Conservation (phyloP, 306 rosid species). For the Cicer bijugum region DNA sequence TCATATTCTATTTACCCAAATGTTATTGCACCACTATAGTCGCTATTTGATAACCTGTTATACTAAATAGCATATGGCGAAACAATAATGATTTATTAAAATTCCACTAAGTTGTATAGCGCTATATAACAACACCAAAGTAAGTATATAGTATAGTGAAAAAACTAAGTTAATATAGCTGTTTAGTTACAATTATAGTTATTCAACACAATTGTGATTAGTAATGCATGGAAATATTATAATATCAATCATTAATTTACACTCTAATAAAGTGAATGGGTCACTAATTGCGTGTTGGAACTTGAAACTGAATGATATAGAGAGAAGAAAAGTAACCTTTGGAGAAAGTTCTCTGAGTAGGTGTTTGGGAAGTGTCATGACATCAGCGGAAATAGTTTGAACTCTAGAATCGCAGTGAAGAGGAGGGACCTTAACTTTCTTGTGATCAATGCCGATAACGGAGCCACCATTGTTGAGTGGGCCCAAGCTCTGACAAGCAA, state of each 20-base stretch:
- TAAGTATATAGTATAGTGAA: background rate
- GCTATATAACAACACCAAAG: background rate
- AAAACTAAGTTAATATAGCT: background rate
- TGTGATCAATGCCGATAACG: constrained; percentile 82
- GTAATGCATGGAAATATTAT: background rate
- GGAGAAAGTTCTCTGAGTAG: constrained; percentile 67
- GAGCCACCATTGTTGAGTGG: constrained; percentile 65
- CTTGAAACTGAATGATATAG: too few species aligned
- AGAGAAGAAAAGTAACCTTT: constrained; percentile 42
- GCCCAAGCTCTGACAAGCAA: constrained; percentile 91
- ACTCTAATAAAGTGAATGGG: background rate
- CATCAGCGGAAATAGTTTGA: constrained; percentile 74
- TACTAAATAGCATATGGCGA: too few species aligned
- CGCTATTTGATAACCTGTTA: too few species aligned
- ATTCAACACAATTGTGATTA: background rate
- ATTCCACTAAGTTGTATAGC: too few species aligned
- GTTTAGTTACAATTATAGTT: background rate
- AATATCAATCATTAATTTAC: background rate
- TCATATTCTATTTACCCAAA: too few species aligned
- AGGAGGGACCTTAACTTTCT: constrained; percentile 87
- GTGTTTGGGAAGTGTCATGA: constrained; percentile 61
- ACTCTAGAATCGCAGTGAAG: constrained; percentile 83
- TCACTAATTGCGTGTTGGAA: background rate
- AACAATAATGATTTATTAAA: too few species aligned
- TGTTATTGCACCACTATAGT: too few species aligned